A percentile compares a stretch with the other conserved stretches of the same genome.
phyloP scores from a whole-genome alignment of 2,329 filamentous ascomycete species.

The Fusarium sacchari region DNA sequence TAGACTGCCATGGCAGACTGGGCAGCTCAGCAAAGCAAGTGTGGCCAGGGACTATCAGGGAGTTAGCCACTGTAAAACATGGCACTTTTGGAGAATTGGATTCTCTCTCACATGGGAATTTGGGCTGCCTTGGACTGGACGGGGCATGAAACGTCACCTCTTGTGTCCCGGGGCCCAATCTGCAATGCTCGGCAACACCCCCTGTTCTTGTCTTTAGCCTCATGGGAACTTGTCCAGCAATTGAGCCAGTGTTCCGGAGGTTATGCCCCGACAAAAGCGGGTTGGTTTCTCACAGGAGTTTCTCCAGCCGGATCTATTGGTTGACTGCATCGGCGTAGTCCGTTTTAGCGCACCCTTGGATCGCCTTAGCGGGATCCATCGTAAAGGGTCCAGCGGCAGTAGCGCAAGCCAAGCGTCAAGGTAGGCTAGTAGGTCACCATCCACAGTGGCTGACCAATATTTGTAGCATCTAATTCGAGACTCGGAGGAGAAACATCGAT shows the following conservation, averaged over 20 bases:
- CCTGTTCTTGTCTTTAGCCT: constrained; percentile 16
- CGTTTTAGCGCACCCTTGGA: constrained; percentile 8
- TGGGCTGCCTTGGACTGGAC: neutral
- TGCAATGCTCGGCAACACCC: neutral
- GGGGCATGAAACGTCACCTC: constrained; percentile 17
- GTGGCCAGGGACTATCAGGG: neutral
- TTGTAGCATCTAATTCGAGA: constrained; percentile 15
- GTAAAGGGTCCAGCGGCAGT: constrained; percentile 31
- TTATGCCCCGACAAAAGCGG: constrained; percentile 26
- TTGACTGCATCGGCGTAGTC: neutral
- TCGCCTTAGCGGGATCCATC: constrained; percentile 15
- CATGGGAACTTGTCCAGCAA: neutral
- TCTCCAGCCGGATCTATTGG: constrained; percentile 3
- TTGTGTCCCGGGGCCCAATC: constrained; percentile 14
- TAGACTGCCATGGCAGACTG: neutral
- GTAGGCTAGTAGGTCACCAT: neutral
- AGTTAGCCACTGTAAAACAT: constrained; percentile 22
- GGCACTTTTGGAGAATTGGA: constrained; percentile 37
- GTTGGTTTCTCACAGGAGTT: neutral
- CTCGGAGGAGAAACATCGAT: constrained; percentile 3
- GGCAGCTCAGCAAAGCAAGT: neutral
- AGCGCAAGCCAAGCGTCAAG: constrained; percentile 9
- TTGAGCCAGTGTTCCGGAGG: constrained; percentile 12
- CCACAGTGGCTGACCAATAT: constrained; percentile 15
- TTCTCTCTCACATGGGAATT: constrained; percentile 31